Percentiles rank a stretch among this genome's conserved stretches.
Conservation (phyloP, 148 eudicot genomes). For the Chenopodium suecicum region DNA sequence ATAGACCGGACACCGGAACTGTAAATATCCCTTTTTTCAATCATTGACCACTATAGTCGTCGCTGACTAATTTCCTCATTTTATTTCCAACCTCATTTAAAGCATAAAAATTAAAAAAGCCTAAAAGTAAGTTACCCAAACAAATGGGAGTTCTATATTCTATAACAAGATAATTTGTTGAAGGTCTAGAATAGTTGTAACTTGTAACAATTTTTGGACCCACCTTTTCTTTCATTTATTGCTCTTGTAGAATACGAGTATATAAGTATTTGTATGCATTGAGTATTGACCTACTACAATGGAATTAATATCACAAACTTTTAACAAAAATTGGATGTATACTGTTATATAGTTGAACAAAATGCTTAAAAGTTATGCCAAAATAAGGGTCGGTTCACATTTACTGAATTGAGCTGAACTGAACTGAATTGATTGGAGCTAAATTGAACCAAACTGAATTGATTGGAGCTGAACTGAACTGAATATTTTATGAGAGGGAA, state of each 20-base stretch:
- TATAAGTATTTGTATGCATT: no score
- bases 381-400: no score
- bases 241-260: neutral
- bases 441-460: no score
- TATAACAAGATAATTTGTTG: constrained; percentile 2
- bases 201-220: constrained; percentile 5
- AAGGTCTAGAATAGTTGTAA: neutral
- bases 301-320: no score
- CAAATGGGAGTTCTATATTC: neutral
- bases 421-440: no score
- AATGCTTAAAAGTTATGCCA: no score
- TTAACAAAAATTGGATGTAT: no score
- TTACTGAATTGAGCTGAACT: no score
- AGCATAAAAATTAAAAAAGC: neutral
- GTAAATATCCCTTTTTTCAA: neutral
- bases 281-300: no score
- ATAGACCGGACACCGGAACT: constrained; percentile 13
- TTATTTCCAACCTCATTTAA: neutral
- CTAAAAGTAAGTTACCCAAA: neutral
- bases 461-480: no score
- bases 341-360: no score
- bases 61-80: constrained; percentile 21
- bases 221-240: neutral
- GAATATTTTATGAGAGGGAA: no score
- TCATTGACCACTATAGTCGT: constrained; percentile 17